Conservation (phyloP, 345 rosid species). For the Eucalyptus marginata region DNA sequence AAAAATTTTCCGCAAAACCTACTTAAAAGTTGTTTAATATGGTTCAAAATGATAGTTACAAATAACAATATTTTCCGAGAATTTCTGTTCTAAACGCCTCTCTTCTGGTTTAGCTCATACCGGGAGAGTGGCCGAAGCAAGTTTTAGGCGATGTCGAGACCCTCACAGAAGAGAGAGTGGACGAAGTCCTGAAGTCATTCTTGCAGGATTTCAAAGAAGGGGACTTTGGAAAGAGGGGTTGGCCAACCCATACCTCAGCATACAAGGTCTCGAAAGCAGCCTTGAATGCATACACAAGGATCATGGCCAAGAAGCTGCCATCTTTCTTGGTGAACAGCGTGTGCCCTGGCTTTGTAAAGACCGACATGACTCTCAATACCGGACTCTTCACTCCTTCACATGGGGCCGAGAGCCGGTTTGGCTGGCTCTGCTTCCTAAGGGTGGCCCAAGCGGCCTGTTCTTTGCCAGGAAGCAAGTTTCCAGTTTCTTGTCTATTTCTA, state of each 20-base stretch:
- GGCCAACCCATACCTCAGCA: constrained; percentile 2
- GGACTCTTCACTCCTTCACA: neutral
- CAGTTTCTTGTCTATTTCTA: neutral
- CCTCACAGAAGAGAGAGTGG: constrained; percentile 11
- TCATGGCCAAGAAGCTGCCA: constrained; percentile 10
- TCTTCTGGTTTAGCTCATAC: neutral
- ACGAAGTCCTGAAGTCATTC: constrained; percentile 1
- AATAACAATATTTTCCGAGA: neutral
- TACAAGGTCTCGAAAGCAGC: constrained; percentile 18
- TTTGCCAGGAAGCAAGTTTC: neutral
- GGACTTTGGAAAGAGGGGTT: neutral
- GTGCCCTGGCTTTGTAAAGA: constrained; percentile 17
- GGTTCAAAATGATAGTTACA: neutral
- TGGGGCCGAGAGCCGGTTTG: neutral
- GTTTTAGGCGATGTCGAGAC: constrained; percentile 6
- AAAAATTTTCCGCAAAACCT: neutral
- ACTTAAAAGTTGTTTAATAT: neutral
- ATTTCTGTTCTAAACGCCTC: neutral
- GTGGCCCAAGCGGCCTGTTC: constrained; percentile 11
- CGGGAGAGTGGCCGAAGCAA: neutral
- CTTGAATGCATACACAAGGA: constrained; percentile 24
- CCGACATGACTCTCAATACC: constrained; percentile 3
- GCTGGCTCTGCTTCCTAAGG: constrained; percentile 5
- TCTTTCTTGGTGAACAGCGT: constrained; percentile 4
- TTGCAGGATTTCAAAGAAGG: constrained; percentile 9